phyloP scores from a whole-genome alignment of 2,329 filamentous ascomycete species.

The Magnaporthiopsis rhizophila region DNA sequence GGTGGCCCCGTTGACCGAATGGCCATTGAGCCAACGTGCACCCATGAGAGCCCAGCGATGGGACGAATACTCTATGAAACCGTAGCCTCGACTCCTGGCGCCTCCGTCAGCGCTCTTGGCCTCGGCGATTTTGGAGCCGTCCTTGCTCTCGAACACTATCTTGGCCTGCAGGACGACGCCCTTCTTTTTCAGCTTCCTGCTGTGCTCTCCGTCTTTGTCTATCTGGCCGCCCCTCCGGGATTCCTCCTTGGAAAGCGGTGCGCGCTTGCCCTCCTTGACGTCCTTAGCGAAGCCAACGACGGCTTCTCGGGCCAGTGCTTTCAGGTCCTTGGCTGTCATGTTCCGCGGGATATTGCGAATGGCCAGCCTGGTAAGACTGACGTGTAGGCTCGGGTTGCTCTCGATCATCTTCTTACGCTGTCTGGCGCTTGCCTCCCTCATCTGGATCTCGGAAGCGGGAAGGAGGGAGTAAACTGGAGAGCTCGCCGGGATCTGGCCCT shows the following conservation, averaged over 20 bases:
- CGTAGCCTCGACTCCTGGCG: conserved; percentile 84
- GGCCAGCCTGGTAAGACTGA: conserved; percentile 84
- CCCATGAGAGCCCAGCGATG: conserved; percentile 95
- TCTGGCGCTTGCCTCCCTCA: conserved; percentile 78
- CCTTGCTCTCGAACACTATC: conserved; percentile 81
- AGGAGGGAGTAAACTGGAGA: conserved; percentile 72
- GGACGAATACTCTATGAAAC: conserved; percentile 93
- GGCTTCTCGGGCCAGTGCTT: conserved; percentile 83
- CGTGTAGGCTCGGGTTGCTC: conserved; percentile 78
- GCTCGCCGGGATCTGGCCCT: conserved; percentile 73
- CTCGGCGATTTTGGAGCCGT: conserved; percentile 78
- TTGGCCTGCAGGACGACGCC: conserved; percentile 88
- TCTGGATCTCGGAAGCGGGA: conserved; percentile 70
- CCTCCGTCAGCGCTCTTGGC: conserved; percentile 57
- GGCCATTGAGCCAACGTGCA: conserved; percentile 85
- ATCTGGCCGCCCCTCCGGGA: conserved; percentile 69
- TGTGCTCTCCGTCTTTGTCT: conserved; percentile 71
- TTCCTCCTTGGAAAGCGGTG: conserved; percentile 85
- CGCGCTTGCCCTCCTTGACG: conserved; percentile 67
- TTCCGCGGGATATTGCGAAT: conserved; percentile 84
- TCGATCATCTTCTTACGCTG: conserved; percentile 89
- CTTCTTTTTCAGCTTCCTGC: conserved; percentile 74
- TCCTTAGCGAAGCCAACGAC: conserved; percentile 91
- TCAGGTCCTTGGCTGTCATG: conserved; percentile 78
- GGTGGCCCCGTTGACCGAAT: conserved; percentile 30